These are phyloP conservation scores for Bimuria novae-zelandiae DNA, from an alignment of 2,329 filamentous ascomycete genomes.

Conservation along the genomic window DNA sequence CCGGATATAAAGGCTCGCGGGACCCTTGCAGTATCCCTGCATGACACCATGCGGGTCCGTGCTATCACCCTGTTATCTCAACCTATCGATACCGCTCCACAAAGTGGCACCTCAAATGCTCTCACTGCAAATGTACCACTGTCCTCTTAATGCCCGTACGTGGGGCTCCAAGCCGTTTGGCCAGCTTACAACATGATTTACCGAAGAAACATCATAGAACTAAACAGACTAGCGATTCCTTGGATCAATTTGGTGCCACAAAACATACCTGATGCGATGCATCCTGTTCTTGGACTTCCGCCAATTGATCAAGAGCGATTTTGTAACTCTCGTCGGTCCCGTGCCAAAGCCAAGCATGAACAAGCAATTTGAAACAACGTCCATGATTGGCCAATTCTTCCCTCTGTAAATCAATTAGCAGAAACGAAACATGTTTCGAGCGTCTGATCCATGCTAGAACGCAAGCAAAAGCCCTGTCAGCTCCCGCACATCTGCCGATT, in stretches of 20 bases:
- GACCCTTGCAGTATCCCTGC: constrained; percentile 21
- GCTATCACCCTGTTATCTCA: constrained; percentile 29
- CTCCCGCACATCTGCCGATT: not conserved
- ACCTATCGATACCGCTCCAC: not conserved
- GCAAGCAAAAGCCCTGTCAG: not conserved
- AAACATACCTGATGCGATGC: no score
- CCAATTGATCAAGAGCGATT: no score
- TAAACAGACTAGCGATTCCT: no score
- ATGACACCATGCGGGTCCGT: constrained; percentile 25
- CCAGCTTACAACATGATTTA: no score
- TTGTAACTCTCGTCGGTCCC: not conserved
- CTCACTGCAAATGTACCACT: no score
- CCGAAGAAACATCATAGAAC: no score
- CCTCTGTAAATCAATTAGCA: constrained; percentile 10
- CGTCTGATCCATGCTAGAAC: not conserved
- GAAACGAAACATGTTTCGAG: constrained; percentile 39
- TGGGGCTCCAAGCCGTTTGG: no score
- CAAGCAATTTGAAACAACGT: constrained; percentile 10
- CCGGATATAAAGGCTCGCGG: constrained; percentile 15
- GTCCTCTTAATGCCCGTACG: no score
- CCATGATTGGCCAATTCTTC: constrained; percentile 9
- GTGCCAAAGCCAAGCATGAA: constrained; percentile 8
- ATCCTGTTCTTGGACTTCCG: no score
- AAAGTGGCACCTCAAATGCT: no score
- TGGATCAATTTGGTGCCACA: no score